Evolutionary conservation across 2,329 filamentous ascomycete genomes (phyloP).

Genomic region (Ceratocystis alfenasii): DNA sequence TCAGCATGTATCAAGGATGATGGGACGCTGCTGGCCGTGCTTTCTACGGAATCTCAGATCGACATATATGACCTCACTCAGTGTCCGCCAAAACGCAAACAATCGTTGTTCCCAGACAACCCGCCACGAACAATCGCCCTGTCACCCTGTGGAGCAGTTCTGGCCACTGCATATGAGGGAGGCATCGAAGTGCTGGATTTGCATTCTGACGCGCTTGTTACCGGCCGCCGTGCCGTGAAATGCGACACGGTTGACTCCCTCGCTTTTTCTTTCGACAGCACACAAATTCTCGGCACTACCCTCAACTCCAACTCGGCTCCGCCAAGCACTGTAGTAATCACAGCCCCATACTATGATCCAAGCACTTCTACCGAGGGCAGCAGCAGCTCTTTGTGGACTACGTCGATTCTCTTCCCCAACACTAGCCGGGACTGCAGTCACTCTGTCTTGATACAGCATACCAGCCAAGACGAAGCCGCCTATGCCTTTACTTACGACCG

Average conservation of each 20-base stretch:
- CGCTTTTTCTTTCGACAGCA: slow-evolving; percentile 65
- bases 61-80: slow-evolving; percentile 66
- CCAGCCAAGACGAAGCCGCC: slow-evolving; percentile 50
- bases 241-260: slow-evolving; percentile 64
- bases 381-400: slow-evolving; percentile 68
- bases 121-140: slow-evolving; percentile 66
- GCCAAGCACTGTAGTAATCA: slow-evolving; percentile 62
- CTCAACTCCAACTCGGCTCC: slow-evolving; percentile 42
- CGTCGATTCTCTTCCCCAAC: slow-evolving; percentile 72
- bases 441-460: slow-evolving; percentile 55
- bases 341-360: slow-evolving; percentile 67
- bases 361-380: slow-evolving; percentile 54
- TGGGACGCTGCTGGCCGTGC: slow-evolving; percentile 61
- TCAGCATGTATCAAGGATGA: slow-evolving; percentile 71
- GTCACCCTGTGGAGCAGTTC: slow-evolving; percentile 67
- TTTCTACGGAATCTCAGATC: slow-evolving; percentile 72
- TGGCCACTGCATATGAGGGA: slow-evolving; percentile 75
- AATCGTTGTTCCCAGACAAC: slow-evolving; percentile 66
- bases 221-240: slow-evolving; percentile 63
- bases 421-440: slow-evolving; percentile 69
- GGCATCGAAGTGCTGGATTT: slow-evolving; percentile 81
- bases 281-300: slow-evolving; percentile 66
- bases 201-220: slow-evolving; percentile 48
- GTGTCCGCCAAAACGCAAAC: slow-evolving; percentile 55
- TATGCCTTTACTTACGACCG: slow-evolving; percentile 72